Evolutionary conservation across 2,329 filamentous ascomycete species (phyloP).

Genomic region (Rachicladosporium sp.): DNA sequence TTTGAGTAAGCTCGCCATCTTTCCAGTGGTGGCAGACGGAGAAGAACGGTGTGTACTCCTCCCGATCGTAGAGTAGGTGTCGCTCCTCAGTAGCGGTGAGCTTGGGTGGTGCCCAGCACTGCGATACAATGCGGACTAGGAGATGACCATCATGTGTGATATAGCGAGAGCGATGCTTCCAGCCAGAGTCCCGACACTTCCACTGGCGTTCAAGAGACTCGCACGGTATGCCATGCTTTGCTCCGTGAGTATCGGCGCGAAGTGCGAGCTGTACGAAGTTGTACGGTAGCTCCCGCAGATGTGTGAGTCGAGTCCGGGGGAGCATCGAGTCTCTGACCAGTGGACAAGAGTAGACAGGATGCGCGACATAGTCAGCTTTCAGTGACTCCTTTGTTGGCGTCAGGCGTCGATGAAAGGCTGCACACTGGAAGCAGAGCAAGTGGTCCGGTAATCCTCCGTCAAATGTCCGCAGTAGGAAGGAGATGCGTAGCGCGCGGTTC

Average conservation of each 20-base stretch:
- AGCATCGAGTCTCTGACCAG: slow-evolving; percentile 38
- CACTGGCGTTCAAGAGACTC: slow-evolving; percentile 41
- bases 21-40: slow-evolving; percentile 51
- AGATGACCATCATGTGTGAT: slow-evolving; percentile 40
- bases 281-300: slow-evolving; percentile 44
- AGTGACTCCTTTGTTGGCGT: slow-evolving; percentile 42
- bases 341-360: slow-evolving; percentile 46
- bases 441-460: slow-evolving; percentile 42
- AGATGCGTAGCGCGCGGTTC: slow-evolving; percentile 34
- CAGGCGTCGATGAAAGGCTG: slow-evolving; percentile 41
- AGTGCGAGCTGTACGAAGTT: slow-evolving; percentile 46
- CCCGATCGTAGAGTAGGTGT: slow-evolving; percentile 45
- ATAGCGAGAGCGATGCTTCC: slow-evolving; percentile 45
- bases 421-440: slow-evolving; percentile 48
- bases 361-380: slow-evolving; percentile 40
- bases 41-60: slow-evolving; percentile 52
- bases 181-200: slow-evolving; percentile 38
- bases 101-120: slow-evolving; percentile 39
- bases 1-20: slow-evolving; percentile 46
- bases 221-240: slow-evolving; percentile 35
- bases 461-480: slow-evolving; percentile 36
- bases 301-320: slow-evolving; percentile 42
- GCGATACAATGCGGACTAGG: slow-evolving; percentile 46
- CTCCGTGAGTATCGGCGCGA: slow-evolving; percentile 36
- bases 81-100: slow-evolving; percentile 36